Evolutionary conservation across 1,139 yeast genomes (phyloP).

Genomic region (Pichia sp.): DNA sequence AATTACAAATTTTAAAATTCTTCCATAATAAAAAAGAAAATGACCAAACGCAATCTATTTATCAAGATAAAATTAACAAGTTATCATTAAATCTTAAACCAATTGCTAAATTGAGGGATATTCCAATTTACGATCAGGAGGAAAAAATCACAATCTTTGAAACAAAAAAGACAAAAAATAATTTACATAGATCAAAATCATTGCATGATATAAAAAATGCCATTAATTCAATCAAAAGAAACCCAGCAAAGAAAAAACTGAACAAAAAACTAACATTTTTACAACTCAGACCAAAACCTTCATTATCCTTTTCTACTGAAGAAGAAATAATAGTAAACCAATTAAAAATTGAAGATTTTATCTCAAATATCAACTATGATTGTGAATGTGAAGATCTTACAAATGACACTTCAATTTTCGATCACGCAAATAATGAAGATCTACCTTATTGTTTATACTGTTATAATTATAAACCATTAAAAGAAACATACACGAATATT

Average conservation of each 20-base stretch:
- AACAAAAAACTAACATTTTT: background rate
- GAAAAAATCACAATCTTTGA: too few species aligned
- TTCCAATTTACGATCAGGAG: too few species aligned
- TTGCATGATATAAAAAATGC: background rate
- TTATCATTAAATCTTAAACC: background rate
- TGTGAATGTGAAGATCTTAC: background rate
- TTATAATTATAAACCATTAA: background rate
- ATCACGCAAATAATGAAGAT: background rate
- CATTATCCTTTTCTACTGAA: too few species aligned
- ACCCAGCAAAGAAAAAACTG: background rate
- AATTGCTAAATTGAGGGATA: background rate
- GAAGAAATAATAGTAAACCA: too few species aligned
- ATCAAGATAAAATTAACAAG: background rate
- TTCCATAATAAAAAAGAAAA: background rate
- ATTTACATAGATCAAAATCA: background rate
- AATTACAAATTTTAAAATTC: too few species aligned
- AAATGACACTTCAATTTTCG: constrained; percentile 1
- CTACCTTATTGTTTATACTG: background rate
- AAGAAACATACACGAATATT: background rate
- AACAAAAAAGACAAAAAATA: background rate
- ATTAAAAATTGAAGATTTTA: too few species aligned
- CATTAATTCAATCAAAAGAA: background rate
- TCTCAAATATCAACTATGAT: background rate
- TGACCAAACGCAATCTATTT: too few species aligned
- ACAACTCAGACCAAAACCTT: too few species aligned